phyloP scores from a whole-genome alignment of 306 rosid species.

The Gynostemma pentaphyllum region DNA sequence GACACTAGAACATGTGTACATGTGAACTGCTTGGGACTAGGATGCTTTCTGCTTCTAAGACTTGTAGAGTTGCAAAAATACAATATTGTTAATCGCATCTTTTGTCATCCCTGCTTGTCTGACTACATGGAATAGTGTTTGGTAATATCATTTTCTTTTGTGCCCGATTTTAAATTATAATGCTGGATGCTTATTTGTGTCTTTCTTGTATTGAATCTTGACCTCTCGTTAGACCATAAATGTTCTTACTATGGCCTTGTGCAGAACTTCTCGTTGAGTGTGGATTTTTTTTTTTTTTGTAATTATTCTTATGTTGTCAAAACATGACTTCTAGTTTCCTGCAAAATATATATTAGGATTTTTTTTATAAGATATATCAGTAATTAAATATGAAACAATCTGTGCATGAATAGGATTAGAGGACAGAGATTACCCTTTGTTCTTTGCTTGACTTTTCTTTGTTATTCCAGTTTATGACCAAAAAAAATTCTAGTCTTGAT shows the following conservation, averaged over 20 bases:
- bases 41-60: not conserved
- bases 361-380: too few relatives aligned
- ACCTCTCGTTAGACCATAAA: not conserved
- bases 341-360: not conserved
- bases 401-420: not conserved
- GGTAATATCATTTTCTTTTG: not conserved
- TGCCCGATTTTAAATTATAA: not conserved
- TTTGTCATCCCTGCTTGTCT: not conserved
- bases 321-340: not conserved
- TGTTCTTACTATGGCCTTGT: not conserved
- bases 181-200: not conserved
- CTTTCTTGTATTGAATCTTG: not conserved
- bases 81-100: not conserved
- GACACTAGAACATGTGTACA: not conserved
- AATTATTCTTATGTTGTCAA: not conserved
- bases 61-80: not conserved
- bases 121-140: not conserved
- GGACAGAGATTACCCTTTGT: too few relatives aligned
- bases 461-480: not conserved
- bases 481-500: not conserved
- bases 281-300: not conserved
- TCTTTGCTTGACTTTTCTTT: not conserved
- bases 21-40: not conserved
- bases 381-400: too few relatives aligned
- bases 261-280: not conserved